A percentile compares a stretch with the other conserved stretches of the same genome.
Conservation (phyloP, 169 alveolate species). For the Eimeria zaria region DNA sequence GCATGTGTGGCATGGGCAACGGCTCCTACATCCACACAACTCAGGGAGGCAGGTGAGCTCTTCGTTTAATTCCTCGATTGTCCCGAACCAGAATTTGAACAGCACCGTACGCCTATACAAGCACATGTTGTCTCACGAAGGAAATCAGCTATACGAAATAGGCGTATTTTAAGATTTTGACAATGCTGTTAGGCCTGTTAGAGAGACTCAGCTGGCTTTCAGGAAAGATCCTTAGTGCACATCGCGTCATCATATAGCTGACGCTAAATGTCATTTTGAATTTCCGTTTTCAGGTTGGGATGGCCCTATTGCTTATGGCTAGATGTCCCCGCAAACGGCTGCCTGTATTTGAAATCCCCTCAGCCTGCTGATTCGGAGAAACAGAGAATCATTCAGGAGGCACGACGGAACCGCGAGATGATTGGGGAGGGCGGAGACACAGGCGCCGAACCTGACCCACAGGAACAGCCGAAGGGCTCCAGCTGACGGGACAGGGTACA, state of each 20-base stretch:
- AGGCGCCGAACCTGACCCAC: background rate
- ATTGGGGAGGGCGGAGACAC: background rate
- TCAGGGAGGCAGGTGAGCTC: conserved; percentile 87
- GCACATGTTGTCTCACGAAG: background rate
- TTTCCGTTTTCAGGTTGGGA: conserved; percentile 83
- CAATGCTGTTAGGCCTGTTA: background rate
- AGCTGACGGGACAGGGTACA: background rate
- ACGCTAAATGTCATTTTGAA: background rate
- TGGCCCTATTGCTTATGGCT: conserved; percentile 89
- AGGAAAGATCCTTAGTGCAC: background rate
- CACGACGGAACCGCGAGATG: conserved; percentile 9
- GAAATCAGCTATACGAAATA: background rate
- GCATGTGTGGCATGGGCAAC: conserved; percentile 88
- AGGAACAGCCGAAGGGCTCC: background rate
- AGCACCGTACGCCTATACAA: background rate
- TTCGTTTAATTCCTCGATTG: background rate
- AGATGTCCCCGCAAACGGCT: conserved; percentile 88
- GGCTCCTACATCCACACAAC: conserved; percentile 83
- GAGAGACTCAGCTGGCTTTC: background rate
- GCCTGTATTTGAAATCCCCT: conserved; percentile 85
- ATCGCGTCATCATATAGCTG: background rate
- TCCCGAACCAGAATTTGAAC: too few species aligned
- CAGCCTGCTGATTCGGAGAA: conserved; percentile 63
- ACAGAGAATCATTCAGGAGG: conserved; percentile 19
- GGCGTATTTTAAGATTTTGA: background rate